Evolutionary conservation across 495 filamentous ascomycete genomes (phyloP).

Genomic region (Aspergillus campestris): DNA sequence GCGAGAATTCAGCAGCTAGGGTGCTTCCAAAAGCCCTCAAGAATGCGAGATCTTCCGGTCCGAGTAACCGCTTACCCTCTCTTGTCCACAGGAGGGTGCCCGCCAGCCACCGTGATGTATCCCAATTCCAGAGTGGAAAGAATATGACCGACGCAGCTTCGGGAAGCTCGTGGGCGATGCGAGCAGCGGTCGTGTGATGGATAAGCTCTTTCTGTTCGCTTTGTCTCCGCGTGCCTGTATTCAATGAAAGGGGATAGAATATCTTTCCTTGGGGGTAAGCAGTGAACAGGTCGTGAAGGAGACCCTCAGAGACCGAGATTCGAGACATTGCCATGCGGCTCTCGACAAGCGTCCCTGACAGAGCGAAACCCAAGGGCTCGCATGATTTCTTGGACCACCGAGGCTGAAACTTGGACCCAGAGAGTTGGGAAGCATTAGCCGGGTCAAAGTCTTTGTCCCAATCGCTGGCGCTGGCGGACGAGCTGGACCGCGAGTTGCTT

Average conservation of each 20-base stretch:
- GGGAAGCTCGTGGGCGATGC: conserved; percentile 26
- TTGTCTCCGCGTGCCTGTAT: background rate
- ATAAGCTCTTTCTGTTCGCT: background rate
- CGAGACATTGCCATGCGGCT: background rate
- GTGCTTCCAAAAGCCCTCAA: conserved; percentile 52
- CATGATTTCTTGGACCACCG: conserved; percentile 8
- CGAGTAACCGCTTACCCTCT: conserved; percentile 33
- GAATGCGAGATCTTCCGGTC: conserved; percentile 41
- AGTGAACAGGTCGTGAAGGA: conserved; percentile 19
- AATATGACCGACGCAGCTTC: conserved; percentile 48
- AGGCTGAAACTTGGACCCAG: conserved; percentile 2
- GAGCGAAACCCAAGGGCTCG: conserved; percentile 6
- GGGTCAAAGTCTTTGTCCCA: conserved; percentile 4
- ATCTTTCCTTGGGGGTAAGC: conserved; percentile 24
- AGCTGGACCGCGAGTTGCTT: conserved; percentile 9
- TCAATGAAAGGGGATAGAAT: conserved; percentile 6
- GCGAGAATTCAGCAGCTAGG: conserved; percentile 52
- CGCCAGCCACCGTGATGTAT: conserved; percentile 54
- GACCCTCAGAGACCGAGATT: conserved; percentile 8
- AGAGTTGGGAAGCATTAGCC: background rate
- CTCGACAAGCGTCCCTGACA: background rate
- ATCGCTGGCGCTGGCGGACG: conserved; percentile 7
- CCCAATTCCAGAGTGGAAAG: conserved; percentile 54
- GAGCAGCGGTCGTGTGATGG: conserved; percentile 1
- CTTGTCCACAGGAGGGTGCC: conserved; percentile 50